Percentiles rank a stretch among this genome's conserved stretches.
phyloP scores from a whole-genome alignment of 2,329 filamentous ascomycete species.

The Pseudofabraea citricarpa region DNA sequence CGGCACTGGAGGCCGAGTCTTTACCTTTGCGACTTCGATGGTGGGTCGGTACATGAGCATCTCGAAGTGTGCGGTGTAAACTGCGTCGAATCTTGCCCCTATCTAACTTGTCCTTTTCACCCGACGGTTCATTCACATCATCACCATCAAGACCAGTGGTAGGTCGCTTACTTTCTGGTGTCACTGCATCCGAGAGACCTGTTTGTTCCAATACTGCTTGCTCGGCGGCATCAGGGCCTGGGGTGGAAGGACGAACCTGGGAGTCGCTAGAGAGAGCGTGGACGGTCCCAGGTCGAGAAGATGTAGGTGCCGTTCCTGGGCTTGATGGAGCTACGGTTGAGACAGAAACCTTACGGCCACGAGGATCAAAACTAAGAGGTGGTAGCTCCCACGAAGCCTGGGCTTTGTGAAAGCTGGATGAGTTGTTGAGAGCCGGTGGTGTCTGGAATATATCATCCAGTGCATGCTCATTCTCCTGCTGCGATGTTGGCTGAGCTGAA shows the following conservation, averaged over 20 bases:
- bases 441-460: constrained; percentile 44
- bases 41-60: constrained; percentile 62
- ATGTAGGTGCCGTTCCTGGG: constrained; percentile 21
- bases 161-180: constrained; percentile 33
- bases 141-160: constrained; percentile 30
- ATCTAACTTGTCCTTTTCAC: constrained; percentile 28
- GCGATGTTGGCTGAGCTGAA: constrained; percentile 25
- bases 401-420: constrained; percentile 33
- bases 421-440: constrained; percentile 37
- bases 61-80: constrained; percentile 83
- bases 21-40: constrained; percentile 73
- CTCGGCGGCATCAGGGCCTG: constrained; percentile 55
- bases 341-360: constrained; percentile 36
- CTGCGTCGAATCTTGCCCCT: constrained; percentile 66
- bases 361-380: constrained; percentile 31
- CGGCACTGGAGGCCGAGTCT: constrained; percentile 59
- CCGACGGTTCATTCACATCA: constrained; percentile 23
- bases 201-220: constrained; percentile 63
- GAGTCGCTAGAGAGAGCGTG: constrained; percentile 27
- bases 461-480: constrained; percentile 32
- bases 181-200: constrained; percentile 52
- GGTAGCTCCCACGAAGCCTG: constrained; percentile 41
- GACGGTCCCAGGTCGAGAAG: constrained; percentile 29
- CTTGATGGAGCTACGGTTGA: constrained; percentile 34
- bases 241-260: constrained; percentile 22